phyloP scores from a whole-genome alignment of 805 yeast species.

The Metschnikowia matae region DNA sequence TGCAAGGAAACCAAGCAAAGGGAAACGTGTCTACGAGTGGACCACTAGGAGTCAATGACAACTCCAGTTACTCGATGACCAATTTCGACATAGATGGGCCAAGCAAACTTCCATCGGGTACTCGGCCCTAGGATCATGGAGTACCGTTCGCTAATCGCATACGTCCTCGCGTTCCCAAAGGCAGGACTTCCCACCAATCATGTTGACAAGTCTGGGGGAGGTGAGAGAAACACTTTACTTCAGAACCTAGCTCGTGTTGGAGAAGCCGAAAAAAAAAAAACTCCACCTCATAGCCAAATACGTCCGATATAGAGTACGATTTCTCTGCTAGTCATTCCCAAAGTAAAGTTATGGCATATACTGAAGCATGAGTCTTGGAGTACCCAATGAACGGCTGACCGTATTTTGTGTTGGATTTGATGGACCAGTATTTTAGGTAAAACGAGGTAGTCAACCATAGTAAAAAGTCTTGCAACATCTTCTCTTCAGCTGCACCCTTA shows the following conservation, averaged over 20 bases:
- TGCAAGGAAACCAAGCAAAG: background rate
- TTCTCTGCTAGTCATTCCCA: conserved; percentile 41
- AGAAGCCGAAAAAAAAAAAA: background rate
- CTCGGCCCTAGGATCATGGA: background rate
- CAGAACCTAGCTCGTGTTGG: background rate
- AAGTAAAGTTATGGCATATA: conserved; percentile 36
- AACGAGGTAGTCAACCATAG: conserved; percentile 1
- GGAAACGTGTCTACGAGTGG: background rate
- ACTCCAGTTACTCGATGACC: background rate
- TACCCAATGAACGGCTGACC: conserved; percentile 15
- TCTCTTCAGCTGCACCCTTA: background rate
- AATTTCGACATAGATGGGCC: background rate
- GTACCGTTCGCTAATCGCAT: background rate
- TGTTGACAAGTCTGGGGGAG: background rate
- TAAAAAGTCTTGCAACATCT: conserved; percentile 1
- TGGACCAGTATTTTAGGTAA: background rate
- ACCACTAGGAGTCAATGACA: background rate
- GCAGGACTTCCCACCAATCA: background rate
- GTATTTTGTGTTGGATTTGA: background rate
- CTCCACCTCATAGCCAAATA: background rate
- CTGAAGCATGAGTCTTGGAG: conserved; percentile 37
- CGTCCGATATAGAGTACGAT: conserved; percentile 21
- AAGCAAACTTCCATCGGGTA: background rate
- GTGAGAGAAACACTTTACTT: background rate
- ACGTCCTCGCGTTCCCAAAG: background rate